Base-by-base conservation (phyloP, 495 filamentous ascomycete species). In the Penicillium roqueforti region DNA sequence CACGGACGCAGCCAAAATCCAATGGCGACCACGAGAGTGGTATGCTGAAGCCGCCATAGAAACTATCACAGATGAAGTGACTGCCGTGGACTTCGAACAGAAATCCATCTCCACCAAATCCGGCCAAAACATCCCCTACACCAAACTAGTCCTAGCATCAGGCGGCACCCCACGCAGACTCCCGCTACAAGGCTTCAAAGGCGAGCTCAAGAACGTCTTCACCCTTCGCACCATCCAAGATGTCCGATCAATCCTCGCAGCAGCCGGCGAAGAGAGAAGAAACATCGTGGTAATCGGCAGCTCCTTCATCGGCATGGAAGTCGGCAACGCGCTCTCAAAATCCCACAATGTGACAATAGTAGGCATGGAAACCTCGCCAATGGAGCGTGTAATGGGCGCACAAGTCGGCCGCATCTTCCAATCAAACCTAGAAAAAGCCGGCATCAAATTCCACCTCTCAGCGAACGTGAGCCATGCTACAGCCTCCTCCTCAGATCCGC, bases 231-330 rank as follows among this genome's bases (percentile, higher is more conserved):
- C 79, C 7, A 73, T 96, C 16, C 76, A 81, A 18, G 86, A 97
- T 60, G 83, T 85, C 11, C 79, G 92, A 66, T 72, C 71, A 45
- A 97, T 98, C 61, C 72, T 87, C 23, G 73, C 69, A 6, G 91
- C 90, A 4, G 83, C 92, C 16, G 89, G 88, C n/a, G 81, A 86
- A 13, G 62, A 79, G 65, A 85, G 84, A 38, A 96, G 93, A 77
- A 95, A 95, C 70, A 82, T 97, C 61, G 91, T 96, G 32, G 78
- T 98, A 16, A 82, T 98, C 51, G 93, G 93, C 18, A 88, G 83
- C 49, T 91, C 87, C 42, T 97, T 98, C 71, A 98, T 98, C 68
- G 86, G 93, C 34, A 95, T 98, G 92, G 93, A 98, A 71, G 81
- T 96, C 25, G 89, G 86, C 37, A 96, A 92, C 47, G 83, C 83